A percentile compares a stretch with the other conserved stretches of the same genome.
Conservation (phyloP, 352 stramenopile genomes). For the Pythium sukuiense region DNA sequence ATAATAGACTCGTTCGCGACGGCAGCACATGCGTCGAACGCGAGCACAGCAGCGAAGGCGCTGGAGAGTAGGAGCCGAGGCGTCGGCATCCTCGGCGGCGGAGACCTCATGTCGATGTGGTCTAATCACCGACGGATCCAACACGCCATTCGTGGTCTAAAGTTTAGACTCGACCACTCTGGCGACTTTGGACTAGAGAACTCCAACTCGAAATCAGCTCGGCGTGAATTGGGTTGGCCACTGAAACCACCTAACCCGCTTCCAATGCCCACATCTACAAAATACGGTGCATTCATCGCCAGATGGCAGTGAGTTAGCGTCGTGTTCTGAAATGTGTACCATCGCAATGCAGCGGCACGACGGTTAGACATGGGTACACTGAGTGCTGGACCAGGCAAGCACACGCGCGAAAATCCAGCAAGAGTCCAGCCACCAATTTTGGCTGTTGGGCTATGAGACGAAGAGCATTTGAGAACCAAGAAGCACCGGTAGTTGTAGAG, state of each 20-base stretch:
- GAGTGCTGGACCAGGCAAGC: neutral
- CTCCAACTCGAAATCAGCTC: neutral
- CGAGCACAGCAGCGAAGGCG: no score
- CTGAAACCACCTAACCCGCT: conserved; percentile 11
- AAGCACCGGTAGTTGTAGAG: no score
- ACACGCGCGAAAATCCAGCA: neutral
- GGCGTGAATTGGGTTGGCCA: neutral
- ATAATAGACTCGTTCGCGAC: neutral
- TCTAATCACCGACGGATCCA: neutral
- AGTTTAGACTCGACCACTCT: neutral
- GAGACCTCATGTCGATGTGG: neutral
- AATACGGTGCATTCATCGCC: neutral
- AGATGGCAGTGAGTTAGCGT: neutral
- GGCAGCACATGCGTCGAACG: neutral
- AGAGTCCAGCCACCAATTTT: neutral
- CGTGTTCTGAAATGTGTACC: neutral
- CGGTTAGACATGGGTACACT: neutral
- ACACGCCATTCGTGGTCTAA: neutral
- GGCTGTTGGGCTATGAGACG: neutral
- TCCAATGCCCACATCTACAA: neutral
- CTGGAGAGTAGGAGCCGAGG: no score
- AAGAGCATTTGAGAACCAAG: neutral
- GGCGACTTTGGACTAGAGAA: neutral
- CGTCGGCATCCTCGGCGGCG: neutral
- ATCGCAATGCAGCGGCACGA: neutral